Evolutionary conservation across 2,329 filamentous ascomycete genomes (phyloP), one percentile per base, ranked within the genome.

Genomic region (Alternaria arborescens): DNA sequence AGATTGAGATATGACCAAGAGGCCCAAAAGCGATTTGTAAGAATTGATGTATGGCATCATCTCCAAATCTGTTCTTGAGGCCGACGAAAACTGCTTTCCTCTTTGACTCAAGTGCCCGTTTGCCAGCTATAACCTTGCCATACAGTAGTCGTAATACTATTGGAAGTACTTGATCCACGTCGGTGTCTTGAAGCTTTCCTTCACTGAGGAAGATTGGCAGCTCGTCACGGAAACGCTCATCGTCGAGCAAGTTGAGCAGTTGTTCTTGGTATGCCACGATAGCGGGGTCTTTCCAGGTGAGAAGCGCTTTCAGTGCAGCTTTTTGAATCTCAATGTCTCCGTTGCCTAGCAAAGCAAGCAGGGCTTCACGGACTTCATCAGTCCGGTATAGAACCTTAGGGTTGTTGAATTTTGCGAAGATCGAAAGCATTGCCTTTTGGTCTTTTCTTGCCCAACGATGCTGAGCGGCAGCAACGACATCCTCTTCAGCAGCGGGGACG

Each of bases 251-350:
- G 69, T 93, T 94, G 63, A 93, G 86, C 24, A 99, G 80, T 68
- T 94, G 92, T 68, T 97, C 93, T 70, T 93, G 88, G 73, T 98
- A 97, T 0, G 89, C 85, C 61, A 85, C 86, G 51, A 99, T 83
- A 8, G 86, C 88, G 2, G 89, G 85, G 59, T 91, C 87, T 77
- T 97, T 98, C 94, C 95, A 99, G 0, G 93, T 88, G 53, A 97
- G 84, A 8, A 99, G 87, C 8, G 91, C 91, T 76, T 93, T 94
- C 36, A 99, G 84, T 0, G 93, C 89, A 46, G 90, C 87, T 67
- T 91, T 94, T 77, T 99, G 95, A 16, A 97, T 87, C 67, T 97
- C 94, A 4, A 89, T 85, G 73, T 99, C 95, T 70, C 95, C 95
- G 74, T 97, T 97, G 43, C 89, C 87, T 66, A 97, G 83, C 22